Conservation (phyloP, 352 stramenopile species). For the Globisporangium nagaii region DNA sequence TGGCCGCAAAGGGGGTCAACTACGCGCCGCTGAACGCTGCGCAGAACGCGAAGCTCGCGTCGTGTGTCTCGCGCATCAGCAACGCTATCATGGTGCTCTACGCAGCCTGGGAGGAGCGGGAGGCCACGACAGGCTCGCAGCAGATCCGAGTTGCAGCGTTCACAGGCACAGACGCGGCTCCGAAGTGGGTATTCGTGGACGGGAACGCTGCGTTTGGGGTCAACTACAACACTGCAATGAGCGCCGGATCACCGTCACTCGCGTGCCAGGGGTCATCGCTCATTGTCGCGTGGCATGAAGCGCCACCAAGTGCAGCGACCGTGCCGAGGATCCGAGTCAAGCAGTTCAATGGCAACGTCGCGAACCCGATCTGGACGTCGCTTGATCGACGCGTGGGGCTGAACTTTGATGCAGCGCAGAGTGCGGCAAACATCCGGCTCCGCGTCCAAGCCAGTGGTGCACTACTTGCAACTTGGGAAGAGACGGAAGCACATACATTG, state of each 20-base stretch:
- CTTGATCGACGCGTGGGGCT: conserved; percentile 29
- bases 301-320: background rate
- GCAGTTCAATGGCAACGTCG: conserved; percentile 36
- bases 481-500: conserved; percentile 17
- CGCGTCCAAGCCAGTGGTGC: background rate
- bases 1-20: conserved; percentile 31
- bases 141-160: conserved; percentile 54
- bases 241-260: conserved; percentile 25
- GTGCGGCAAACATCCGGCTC: conserved; percentile 39
- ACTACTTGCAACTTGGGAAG: conserved; percentile 52
- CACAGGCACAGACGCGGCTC: conserved; percentile 27
- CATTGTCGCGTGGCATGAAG: conserved; percentile 54
- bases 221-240: conserved; percentile 28
- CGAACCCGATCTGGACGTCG: conserved; percentile 25
- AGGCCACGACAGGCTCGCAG: conserved; percentile 14
- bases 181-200: conserved; percentile 49
- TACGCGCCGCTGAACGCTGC: conserved; percentile 24
- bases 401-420: conserved; percentile 37
- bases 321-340: conserved; percentile 23
- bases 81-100: conserved; percentile 23
- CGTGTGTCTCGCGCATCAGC: conserved; percentile 23
- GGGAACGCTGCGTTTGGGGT: conserved; percentile 34
- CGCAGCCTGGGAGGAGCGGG: conserved; percentile 46
- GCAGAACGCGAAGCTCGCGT: conserved; percentile 29
- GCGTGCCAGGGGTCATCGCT: conserved; percentile 31